phyloP scores from a whole-genome alignment of 73 alveolate genomes.

The Paraurostyla sp. region DNA sequence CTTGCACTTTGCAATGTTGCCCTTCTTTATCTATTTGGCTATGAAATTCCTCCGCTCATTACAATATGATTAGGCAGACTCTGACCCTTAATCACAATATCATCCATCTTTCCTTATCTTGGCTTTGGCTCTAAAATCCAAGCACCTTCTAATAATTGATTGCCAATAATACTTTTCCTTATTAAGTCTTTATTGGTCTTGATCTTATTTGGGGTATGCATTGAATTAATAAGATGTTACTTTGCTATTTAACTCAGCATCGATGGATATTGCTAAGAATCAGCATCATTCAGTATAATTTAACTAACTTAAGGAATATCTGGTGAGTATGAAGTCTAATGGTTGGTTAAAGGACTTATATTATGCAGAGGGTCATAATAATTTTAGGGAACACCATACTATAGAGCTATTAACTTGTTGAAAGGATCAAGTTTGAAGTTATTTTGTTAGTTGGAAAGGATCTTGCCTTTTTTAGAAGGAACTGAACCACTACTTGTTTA shows the following conservation, averaged over 20 bases:
- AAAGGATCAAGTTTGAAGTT: not conserved
- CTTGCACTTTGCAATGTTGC: slow-evolving; percentile 7
- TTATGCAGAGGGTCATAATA: not conserved
- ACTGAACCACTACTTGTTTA: not conserved
- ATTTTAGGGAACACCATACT: not conserved
- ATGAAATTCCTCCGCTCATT: not conserved
- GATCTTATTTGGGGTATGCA: slow-evolving; percentile 46
- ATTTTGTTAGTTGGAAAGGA: not conserved
- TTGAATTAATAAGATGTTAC: slow-evolving; percentile 35
- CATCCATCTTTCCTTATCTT: not conserved
- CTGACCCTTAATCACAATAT: slow-evolving; percentile 39
- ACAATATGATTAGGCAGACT: slow-evolving; percentile 13
- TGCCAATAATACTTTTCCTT: slow-evolving; percentile 1
- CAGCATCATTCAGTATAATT: not conserved
- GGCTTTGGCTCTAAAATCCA: not conserved
- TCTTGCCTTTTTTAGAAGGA: not conserved
- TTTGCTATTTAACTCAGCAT: slow-evolving; percentile 38
- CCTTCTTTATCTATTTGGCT: not conserved
- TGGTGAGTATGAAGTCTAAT: no score
- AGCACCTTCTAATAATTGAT: slow-evolving; percentile 35
- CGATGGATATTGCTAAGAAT: not conserved
- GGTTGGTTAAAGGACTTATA: no score
- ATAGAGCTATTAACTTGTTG: not conserved
- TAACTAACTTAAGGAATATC: not conserved
- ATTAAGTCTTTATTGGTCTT: slow-evolving; percentile 24